phyloP scores from a whole-genome alignment of 108 stramenopile genomes.

The Licmophora abbreviata region DNA sequence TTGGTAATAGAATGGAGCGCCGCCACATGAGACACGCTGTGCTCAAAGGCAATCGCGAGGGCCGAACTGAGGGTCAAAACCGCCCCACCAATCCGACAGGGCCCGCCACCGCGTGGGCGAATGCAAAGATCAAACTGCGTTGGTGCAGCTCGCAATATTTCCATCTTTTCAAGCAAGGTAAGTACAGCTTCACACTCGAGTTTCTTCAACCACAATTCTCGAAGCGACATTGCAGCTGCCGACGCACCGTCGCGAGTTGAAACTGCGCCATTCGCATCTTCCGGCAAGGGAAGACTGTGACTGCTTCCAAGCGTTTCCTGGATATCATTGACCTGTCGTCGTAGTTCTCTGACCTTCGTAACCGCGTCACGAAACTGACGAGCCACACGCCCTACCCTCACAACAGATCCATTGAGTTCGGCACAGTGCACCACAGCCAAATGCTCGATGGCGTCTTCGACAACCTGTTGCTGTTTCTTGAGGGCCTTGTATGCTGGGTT shows the following conservation, averaged over 20 bases:
- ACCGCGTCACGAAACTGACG: conserved; percentile 75
- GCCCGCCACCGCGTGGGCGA: conserved; percentile 20
- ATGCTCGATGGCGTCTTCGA: conserved; percentile 80
- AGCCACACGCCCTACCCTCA: conserved; percentile 69
- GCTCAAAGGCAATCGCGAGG: conserved; percentile 63
- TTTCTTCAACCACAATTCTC: conserved; percentile 86
- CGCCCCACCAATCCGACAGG: conserved; percentile 71
- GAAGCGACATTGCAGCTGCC: conserved; percentile 54
- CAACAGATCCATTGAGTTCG: conserved; percentile 75
- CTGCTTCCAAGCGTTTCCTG: conserved; percentile 53
- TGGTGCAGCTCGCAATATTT: conserved; percentile 78
- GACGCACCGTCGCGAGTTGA: conserved; percentile 10
- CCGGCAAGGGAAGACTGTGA: not conserved
- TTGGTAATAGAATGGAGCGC: conserved; percentile 74
- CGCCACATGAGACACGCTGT: conserved; percentile 63
- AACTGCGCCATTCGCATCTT: conserved; percentile 4
- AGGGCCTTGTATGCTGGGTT: conserved; percentile 51
- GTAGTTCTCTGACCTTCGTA: conserved; percentile 45
- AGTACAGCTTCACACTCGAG: conserved; percentile 78
- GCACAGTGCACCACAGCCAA: conserved; percentile 73
- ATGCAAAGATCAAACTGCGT: conserved; percentile 49
- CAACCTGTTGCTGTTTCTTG: conserved; percentile 45
- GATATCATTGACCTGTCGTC: conserved; percentile 74
- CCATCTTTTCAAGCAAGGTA: conserved; percentile 60
- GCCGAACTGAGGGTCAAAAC: conserved; percentile 51